These are phyloP conservation scores for Phylloporus arenicola DNA, from an alignment of 768 basidiomycete species.

Conservation along the genomic window DNA sequence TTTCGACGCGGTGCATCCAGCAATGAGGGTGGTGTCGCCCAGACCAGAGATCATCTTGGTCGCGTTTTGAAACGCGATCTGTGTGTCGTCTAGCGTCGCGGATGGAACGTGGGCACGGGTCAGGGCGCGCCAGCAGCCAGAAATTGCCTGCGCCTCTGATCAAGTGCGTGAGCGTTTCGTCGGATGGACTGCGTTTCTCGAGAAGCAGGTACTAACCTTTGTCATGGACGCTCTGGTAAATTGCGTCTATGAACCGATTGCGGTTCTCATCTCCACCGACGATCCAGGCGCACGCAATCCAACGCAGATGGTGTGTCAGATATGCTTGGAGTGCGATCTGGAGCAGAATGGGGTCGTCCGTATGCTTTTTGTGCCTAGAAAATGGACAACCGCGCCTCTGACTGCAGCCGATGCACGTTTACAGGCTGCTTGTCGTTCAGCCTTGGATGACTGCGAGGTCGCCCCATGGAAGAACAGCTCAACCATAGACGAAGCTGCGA, in stretches of 20 bases:
- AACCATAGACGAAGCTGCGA: conserved; percentile 47
- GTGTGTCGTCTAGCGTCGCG: conserved; percentile 17
- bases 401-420: conserved; percentile 18
- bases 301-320: conserved; percentile 23
- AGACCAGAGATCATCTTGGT: conserved; percentile 23
- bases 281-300: conserved; percentile 27
- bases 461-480: conserved; percentile 34
- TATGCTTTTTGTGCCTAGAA: conserved; percentile 26
- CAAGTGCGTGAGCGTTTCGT: conserved; percentile 1
- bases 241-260: conserved; percentile 18
- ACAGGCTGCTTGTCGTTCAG: conserved; percentile 22
- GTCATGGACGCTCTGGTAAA: conserved; percentile 33
- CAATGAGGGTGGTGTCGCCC: conserved; percentile 24
- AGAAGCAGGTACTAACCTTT: conserved; percentile 25
- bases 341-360: conserved; percentile 32
- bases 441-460: conserved; percentile 5
- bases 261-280: conserved; percentile 24
- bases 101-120: conserved; percentile 30
- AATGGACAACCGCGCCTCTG: conserved; percentile 22
- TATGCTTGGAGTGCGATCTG: conserved; percentile 34
- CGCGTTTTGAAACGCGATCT: conserved; percentile 20
- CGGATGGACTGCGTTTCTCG: not conserved
- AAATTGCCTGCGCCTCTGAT: conserved; percentile 40
- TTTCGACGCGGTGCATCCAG: conserved; percentile 22
- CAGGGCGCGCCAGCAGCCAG: conserved; percentile 41